Conservation (phyloP, 2,329 filamentous ascomycete genomes). For the Gnomoniopsis sp. region DNA sequence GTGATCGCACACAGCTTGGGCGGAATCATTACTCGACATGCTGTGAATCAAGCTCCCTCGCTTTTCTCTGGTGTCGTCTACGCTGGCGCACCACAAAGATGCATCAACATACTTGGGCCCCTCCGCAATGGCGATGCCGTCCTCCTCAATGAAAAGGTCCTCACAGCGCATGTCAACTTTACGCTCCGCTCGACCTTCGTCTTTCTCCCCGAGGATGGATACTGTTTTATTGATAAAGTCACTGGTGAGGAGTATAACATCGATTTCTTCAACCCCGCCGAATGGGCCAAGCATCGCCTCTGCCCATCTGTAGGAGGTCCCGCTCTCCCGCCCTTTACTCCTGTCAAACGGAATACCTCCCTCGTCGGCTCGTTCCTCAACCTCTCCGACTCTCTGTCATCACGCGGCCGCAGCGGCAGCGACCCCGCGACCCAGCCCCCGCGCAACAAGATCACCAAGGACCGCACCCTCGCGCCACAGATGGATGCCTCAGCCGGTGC, state of each 20-base stretch:
- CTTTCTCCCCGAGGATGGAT: slow-evolving; percentile 80
- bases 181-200: slow-evolving; percentile 82
- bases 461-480: slow-evolving; percentile 43
- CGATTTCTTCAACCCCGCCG: slow-evolving; percentile 76
- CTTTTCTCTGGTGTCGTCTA: slow-evolving; percentile 84
- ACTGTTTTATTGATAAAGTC: slow-evolving; percentile 80
- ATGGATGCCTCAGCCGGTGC: slow-evolving; percentile 32
- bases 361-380: slow-evolving; percentile 45
- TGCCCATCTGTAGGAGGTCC: slow-evolving; percentile 71
- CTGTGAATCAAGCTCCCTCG: slow-evolving; percentile 79
- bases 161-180: slow-evolving; percentile 92
- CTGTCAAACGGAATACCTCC: slow-evolving; percentile 32
- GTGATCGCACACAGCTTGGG: slow-evolving; percentile 87
- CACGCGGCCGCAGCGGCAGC: slow-evolving; percentile 41
- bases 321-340: slow-evolving; percentile 54
- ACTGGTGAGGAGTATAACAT: slow-evolving; percentile 78
- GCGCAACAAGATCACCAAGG: slow-evolving; percentile 29
- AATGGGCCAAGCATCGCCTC: slow-evolving; percentile 75
- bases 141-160: slow-evolving; percentile 79
- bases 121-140: slow-evolving; percentile 91
- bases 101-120: slow-evolving; percentile 87
- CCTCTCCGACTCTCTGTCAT: slow-evolving; percentile 38
- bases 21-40: slow-evolving; percentile 83
- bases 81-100: slow-evolving; percentile 79
- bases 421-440: slow-evolving; percentile 27